Evolutionary conservation across 164 flowering plant genomes (phyloP).

Genomic region (Akebia trifoliata): DNA sequence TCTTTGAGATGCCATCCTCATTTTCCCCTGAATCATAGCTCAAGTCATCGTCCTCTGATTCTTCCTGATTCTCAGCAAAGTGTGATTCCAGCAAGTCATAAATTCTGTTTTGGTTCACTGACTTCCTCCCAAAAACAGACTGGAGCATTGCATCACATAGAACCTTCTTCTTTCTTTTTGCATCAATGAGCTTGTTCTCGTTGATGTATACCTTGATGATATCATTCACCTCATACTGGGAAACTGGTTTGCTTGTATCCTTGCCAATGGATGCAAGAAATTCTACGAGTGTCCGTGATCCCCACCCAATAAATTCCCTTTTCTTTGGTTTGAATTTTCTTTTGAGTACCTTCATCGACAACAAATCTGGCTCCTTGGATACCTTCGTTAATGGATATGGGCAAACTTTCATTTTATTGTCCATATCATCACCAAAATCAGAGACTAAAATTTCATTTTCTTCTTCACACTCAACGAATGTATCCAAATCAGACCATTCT

Average conservation of each 20-base stretch:
- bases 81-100: constrained; percentile 41
- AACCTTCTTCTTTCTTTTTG: constrained; percentile 46
- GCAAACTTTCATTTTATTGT: neutral
- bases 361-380: constrained; percentile 12
- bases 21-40: constrained; percentile 25
- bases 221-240: constrained; percentile 43
- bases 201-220: constrained; percentile 46
- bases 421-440: constrained; percentile 16
- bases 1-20: constrained; percentile 8
- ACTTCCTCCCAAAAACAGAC: constrained; percentile 45
- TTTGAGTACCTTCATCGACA: constrained; percentile 5
- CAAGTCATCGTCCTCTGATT: constrained; percentile 42
- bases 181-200: constrained; percentile 44
- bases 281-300: constrained; percentile 45
- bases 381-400: constrained; percentile 20
- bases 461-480: constrained; percentile 19
- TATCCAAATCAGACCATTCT: constrained; percentile 19
- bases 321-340: constrained; percentile 28
- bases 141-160: constrained; percentile 43
- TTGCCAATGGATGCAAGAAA: constrained; percentile 58
- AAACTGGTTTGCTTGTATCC: constrained; percentile 34
- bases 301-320: constrained; percentile 68
- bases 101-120: constrained; percentile 33
- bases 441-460: constrained; percentile 27
- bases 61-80: constrained; percentile 41